Evolutionary conservation across 106 monocot species (phyloP).

Genomic region (Platanthera guangdongensis): DNA sequence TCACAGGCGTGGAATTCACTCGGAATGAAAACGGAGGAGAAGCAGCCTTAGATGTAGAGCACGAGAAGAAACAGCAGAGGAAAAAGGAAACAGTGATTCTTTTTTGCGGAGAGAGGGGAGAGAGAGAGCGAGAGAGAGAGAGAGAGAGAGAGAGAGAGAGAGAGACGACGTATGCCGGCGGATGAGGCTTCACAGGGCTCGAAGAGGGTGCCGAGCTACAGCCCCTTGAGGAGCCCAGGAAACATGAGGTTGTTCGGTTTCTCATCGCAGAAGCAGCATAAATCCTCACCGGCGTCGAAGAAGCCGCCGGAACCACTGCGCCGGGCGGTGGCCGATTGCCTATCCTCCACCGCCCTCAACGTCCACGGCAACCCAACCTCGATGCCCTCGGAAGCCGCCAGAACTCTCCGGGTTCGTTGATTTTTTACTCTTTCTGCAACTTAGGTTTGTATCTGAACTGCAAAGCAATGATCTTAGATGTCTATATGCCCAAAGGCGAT

Average conservation of each 20-base stretch:
- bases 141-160: not conserved
- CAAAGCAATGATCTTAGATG: too few species aligned
- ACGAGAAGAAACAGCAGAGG: not conserved
- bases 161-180: slow-evolving; percentile 20
- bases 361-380: slow-evolving; percentile 24
- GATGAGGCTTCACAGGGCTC: slow-evolving; percentile 21
- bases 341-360: slow-evolving; percentile 33
- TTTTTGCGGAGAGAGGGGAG: not conserved
- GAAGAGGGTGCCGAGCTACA: slow-evolving; percentile 25
- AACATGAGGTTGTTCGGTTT: slow-evolving; percentile 21
- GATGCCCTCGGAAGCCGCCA: slow-evolving; percentile 29
- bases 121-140: not conserved
- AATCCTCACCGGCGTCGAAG: slow-evolving; percentile 14
- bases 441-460: not conserved
- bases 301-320: slow-evolving; percentile 61
- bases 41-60: not conserved
- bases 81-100: not conserved
- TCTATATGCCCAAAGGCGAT: too few species aligned
- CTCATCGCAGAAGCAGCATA: slow-evolving; percentile 16
- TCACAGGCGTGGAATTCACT: not conserved
- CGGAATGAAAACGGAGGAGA: not conserved
- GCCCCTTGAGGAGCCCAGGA: slow-evolving; percentile 29
- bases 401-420: slow-evolving; percentile 37
- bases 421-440: not conserved
- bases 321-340: slow-evolving; percentile 53